A percentile compares a stretch with the other conserved stretches of the same genome.
These are phyloP conservation scores for Nemania sp. DNA, from an alignment of 2,329 filamentous ascomycete genomes.

Conservation along the genomic window DNA sequence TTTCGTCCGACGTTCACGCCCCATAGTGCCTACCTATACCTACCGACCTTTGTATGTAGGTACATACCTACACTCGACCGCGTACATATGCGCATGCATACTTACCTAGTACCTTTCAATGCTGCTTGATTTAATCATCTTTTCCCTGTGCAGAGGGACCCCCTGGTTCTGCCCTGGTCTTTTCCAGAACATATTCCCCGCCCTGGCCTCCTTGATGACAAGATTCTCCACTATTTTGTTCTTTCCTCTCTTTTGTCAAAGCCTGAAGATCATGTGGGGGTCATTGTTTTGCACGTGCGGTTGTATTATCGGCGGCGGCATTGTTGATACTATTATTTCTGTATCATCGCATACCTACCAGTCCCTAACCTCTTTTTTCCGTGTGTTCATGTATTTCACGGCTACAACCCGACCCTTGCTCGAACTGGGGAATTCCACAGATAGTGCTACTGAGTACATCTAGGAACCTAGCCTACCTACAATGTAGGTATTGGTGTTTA, in stretches of 20 bases:
- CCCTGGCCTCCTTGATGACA: conserved; percentile 11
- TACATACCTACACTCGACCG: too few species aligned
- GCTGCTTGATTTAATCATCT: neutral
- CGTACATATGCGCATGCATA: too few species aligned
- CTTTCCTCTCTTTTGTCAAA: conserved; percentile 17
- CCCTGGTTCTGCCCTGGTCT: neutral
- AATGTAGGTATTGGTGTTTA: neutral
- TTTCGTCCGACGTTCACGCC: neutral
- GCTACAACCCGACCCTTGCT: conserved; percentile 18
- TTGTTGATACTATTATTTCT: neutral
- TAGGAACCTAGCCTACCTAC: neutral
- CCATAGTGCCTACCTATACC: neutral
- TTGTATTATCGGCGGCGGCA: neutral
- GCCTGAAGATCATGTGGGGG: conserved; percentile 26
- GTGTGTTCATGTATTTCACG: conserved; percentile 12
- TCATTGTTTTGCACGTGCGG: conserved; percentile 8
- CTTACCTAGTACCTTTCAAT: neutral
- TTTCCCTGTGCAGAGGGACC: neutral
- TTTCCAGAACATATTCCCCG: conserved; percentile 26
- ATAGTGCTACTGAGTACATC: too few species aligned
- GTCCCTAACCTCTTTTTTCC: neutral
- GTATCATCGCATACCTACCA: conserved; percentile 1
- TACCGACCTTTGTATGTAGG: too few species aligned
- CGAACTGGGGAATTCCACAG: conserved; percentile 11
- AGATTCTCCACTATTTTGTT: conserved; percentile 16